phyloP scores from a whole-genome alignment of 805 yeast genomes.

The Candida ovalis region DNA sequence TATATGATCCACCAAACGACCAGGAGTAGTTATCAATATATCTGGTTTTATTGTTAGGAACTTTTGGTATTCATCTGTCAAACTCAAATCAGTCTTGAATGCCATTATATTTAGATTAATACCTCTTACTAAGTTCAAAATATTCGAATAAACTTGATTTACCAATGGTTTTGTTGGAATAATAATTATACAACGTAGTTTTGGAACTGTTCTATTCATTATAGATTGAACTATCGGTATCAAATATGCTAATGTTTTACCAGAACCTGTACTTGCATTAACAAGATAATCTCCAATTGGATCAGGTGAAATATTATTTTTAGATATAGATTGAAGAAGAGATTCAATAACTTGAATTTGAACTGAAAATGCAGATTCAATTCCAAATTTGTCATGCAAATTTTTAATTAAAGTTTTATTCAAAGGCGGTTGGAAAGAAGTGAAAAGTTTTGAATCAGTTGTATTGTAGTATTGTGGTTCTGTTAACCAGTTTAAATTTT shows the following conservation, averaged over 20 bases:
- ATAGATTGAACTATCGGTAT: slow-evolving; percentile 78
- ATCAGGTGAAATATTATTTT: slow-evolving; percentile 42
- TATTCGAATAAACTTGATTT: slow-evolving; percentile 70
- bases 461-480: slow-evolving; percentile 57
- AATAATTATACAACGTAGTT: slow-evolving; percentile 68
- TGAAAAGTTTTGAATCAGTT: slow-evolving; percentile 42
- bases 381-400: slow-evolving; percentile 40
- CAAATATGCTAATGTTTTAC: slow-evolving; percentile 87
- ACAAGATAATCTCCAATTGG: slow-evolving; percentile 75
- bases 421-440: slow-evolving; percentile 40
- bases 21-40: slow-evolving; percentile 69
- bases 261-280: slow-evolving; percentile 94
- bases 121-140: slow-evolving; percentile 60
- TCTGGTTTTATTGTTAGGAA: slow-evolving; percentile 51
- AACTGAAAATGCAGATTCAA: slow-evolving; percentile 66
- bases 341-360: slow-evolving; percentile 66
- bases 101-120: slow-evolving; percentile 61
- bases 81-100: slow-evolving; percentile 49
- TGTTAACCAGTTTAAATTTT: slow-evolving; percentile 62
- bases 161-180: slow-evolving; percentile 91
- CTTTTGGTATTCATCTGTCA: slow-evolving; percentile 58
- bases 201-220: slow-evolving; percentile 60
- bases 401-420: slow-evolving; percentile 42
- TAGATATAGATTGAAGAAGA: slow-evolving; percentile 39
- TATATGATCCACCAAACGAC: slow-evolving; percentile 77